Evolutionary conservation across 768 basidiomycete species (phyloP), one percentile per base, ranked within the genome.

Genomic region (Daedalea quercina): DNA sequence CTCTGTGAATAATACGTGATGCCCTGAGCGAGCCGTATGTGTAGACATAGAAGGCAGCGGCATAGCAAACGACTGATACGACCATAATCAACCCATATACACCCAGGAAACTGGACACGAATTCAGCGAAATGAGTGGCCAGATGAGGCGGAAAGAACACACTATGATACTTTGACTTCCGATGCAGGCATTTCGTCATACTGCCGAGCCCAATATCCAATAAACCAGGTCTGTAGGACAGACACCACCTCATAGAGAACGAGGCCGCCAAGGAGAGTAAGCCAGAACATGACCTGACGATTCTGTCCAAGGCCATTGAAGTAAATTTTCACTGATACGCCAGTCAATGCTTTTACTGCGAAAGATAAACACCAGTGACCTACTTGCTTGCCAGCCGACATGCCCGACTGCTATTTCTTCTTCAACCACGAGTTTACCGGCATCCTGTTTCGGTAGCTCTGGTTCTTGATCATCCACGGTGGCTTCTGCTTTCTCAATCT

Each of bases 401-500:
- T 78, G 79, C 0, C 84, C 84, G 48, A 76, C 72, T 11, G 71
- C 75, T 43, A 85, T 73, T 60, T 87, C 85, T 61, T 87, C 85
- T 0, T 76, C 77, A 7, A 82, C 66, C 44, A 85, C 76, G n/a
- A 87, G 71, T 60, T 84, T 83, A 2, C 82, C 82, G 44, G 74
- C 73, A 35, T 61, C 57, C 49, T 63, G 62, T 19, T 44, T 42
- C 6, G 50, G 24, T 1, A 44, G 50, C 1, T 45, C 58, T 6
- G 54, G 59, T 15, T 3, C 13, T 3, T 25, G 15, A 25, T 61
- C 62, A 28, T 55, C 53, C 2, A 46, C 53, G 25, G 61, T 63
- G 11, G 61, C 56, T 48, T 66, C 59, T 6, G 65, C 59, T 11
- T 66, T 48, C n/a, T 62, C 54, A 0, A 67, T 51, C 23, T 66